Conservation (phyloP, 2,329 filamentous ascomycete species). For the Penicillium concentricum region DNA sequence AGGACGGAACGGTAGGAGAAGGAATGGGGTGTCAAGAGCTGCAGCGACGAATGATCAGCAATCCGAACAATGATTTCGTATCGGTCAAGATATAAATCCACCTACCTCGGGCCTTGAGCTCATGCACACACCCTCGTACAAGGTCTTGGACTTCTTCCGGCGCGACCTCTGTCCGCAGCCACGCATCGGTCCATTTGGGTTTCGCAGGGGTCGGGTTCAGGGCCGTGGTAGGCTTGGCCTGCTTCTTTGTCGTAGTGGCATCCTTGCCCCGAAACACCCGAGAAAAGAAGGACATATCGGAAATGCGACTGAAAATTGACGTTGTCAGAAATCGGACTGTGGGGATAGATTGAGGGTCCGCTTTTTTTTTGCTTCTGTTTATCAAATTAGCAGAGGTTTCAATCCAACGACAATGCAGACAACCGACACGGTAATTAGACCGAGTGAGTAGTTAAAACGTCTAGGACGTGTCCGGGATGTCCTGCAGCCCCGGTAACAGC, state of each 20-base stretch:
- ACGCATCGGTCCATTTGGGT: slow-evolving; percentile 84
- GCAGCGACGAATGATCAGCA: slow-evolving; percentile 33
- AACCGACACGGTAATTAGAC: slow-evolving; percentile 15
- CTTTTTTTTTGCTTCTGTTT: slow-evolving; percentile 14
- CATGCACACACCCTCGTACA: slow-evolving; percentile 77
- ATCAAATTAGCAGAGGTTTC: slow-evolving; percentile 8
- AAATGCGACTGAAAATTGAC: slow-evolving; percentile 18
- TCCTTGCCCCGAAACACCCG: slow-evolving; percentile 74
- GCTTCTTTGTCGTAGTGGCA: slow-evolving; percentile 61
- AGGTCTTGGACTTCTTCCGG: slow-evolving; percentile 90
- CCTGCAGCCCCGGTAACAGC: slow-evolving; percentile 23
- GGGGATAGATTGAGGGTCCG: slow-evolving; percentile 2
- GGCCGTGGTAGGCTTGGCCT: slow-evolving; percentile 52
- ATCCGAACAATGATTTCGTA: slow-evolving; percentile 23
- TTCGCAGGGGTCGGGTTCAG: slow-evolving; percentile 60
- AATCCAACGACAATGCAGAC: slow-evolving; percentile 8
- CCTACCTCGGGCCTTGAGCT: slow-evolving; percentile 92
- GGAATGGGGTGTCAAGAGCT: slow-evolving; percentile 89
- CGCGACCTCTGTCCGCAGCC: slow-evolving; percentile 75
- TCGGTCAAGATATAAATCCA: slow-evolving; percentile 25
- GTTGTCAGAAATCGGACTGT: slow-evolving; percentile 6
- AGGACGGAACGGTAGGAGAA: slow-evolving; percentile 90
- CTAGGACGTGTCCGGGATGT: slow-evolving; percentile 19
- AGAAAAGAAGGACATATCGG: slow-evolving; percentile 56
- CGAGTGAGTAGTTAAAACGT: slow-evolving; percentile 3